These are phyloP conservation scores for Vachellia pachyceras DNA, from an alignment of 306 rosid species.

Conservation along the genomic window DNA sequence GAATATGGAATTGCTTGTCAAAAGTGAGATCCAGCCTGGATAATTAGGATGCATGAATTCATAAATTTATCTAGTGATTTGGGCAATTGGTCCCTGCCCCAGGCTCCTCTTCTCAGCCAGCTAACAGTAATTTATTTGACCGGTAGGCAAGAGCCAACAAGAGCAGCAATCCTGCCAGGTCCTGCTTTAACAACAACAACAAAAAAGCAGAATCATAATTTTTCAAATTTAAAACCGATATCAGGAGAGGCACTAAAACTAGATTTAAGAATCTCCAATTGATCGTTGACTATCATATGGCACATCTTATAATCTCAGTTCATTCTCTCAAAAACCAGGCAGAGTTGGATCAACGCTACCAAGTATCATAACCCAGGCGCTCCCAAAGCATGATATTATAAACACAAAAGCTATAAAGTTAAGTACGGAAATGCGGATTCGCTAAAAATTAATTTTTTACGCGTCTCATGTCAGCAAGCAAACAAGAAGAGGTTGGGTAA, in stretches of 20 bases:
- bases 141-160: neutral
- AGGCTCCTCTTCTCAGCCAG: neutral
- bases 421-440: neutral
- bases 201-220: neutral
- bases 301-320: neutral
- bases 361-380: conserved; percentile 32
- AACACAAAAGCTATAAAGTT: conserved; percentile 23
- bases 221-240: neutral
- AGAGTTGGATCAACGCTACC: neutral
- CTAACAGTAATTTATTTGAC: conserved; percentile 1
- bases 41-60: neutral
- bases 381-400: conserved; percentile 9
- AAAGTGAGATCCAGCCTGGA: neutral
- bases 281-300: conserved; percentile 1
- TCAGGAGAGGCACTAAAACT: neutral
- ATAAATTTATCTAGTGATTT: neutral
- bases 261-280: conserved; percentile 18
- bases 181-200: neutral
- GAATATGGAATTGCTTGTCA: neutral
- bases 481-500: conserved; percentile 14
- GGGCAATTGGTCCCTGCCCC: conserved; percentile 1
- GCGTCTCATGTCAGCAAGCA: neutral
- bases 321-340: neutral
- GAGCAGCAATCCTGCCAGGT: conserved; percentile 18
- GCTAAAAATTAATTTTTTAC: neutral